These are phyloP conservation scores for Lichenothelia convexa DNA, from an alignment of 495 filamentous ascomycete genomes.

Conservation along the genomic window DNA sequence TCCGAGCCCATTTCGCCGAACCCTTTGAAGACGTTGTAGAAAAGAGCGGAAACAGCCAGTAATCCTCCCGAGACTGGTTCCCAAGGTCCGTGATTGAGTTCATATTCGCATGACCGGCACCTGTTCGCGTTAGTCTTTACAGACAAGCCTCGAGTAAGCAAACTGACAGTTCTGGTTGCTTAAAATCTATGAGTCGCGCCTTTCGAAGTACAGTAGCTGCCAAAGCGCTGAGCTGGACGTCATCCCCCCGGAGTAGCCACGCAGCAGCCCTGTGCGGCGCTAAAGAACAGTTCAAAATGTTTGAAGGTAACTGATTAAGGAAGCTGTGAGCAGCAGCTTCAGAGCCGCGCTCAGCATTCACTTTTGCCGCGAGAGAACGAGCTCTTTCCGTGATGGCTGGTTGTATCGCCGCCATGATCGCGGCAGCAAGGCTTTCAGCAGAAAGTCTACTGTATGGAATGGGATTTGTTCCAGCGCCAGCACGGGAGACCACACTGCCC, in stretches of 20 bases:
- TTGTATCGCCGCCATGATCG: slow-evolving; percentile 21
- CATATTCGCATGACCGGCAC: slow-evolving; percentile 21
- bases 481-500: slow-evolving; percentile 35
- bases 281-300: slow-evolving; percentile 20
- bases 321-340: slow-evolving; percentile 22
- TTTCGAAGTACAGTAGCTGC: slow-evolving; percentile 22
- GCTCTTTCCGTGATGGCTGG: slow-evolving; percentile 22
- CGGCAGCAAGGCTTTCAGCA: slow-evolving; percentile 23
- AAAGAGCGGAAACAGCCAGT: not conserved
- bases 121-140: slow-evolving; percentile 3
- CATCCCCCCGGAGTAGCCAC: slow-evolving; percentile 22
- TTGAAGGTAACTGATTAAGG: slow-evolving; percentile 22
- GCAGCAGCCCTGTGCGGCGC: slow-evolving; percentile 18
- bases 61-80: slow-evolving; percentile 23
- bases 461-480: slow-evolving; percentile 31
- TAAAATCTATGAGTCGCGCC: slow-evolving; percentile 20
- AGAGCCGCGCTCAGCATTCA: slow-evolving; percentile 22
- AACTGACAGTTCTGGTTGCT: slow-evolving; percentile 21
- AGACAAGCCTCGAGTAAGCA: not conserved
- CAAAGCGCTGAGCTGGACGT: slow-evolving; percentile 20
- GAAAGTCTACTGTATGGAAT: slow-evolving; percentile 27
- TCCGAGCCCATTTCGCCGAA: not conserved
- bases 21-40: not conserved
- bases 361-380: slow-evolving; percentile 17
- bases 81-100: slow-evolving; percentile 25